Base-by-base conservation (phyloP, 2,329 filamentous ascomycete genomes). In the Byssochlamys sp. region DNA sequence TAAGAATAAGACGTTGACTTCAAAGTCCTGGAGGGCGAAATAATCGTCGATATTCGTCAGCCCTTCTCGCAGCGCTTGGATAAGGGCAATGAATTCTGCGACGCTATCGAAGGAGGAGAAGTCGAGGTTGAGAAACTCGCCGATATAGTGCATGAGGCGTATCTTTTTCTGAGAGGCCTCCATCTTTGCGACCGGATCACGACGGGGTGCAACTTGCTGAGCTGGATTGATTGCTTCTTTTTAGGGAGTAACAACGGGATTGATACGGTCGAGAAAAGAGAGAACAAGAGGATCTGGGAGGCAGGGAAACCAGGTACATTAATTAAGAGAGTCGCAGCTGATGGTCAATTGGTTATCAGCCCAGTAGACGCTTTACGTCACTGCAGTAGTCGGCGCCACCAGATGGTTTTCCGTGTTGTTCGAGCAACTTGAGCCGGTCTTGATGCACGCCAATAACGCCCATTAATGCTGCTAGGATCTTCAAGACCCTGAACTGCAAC, bases 51-150 rank as follows among this genome's bases (percentile, higher is more conserved):
- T 63, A 7, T 63, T 63, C 6, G 59, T 60, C 28, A 68, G 60
- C 19, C 67, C 67, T 45, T 69, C 67, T 9, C 66, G 62, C 39
- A 67, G 61, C 4, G 67, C 67, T 35, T 68, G 58, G 53, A 69
- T 67, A 10, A 69, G 64, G 25, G 63, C 57, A 24, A 67, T 59
- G 35, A 69, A 67, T 56, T 68, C 67, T 52, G 62, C 58, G 24
- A 68, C 61, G 53, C 56, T 61, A 50, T 66, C 61, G 56, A 63
- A 65, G 54, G 65, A 62, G 24, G 58, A 39, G 4, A 62, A 61
- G 58, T 68, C 67, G 29, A 69, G 60, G 35, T 69, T 65, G 19
- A 69, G 58, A 45, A 68, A 65, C 55, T 69, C 67, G 51, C 64
- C 60, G 31, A 69, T 62, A 35, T 67, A 64, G 56, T 68, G 67